These are phyloP conservation scores for Phaffia rhodozyma DNA, from an alignment of 1,284 basidiomycete genomes.

Conservation along the genomic window DNA sequence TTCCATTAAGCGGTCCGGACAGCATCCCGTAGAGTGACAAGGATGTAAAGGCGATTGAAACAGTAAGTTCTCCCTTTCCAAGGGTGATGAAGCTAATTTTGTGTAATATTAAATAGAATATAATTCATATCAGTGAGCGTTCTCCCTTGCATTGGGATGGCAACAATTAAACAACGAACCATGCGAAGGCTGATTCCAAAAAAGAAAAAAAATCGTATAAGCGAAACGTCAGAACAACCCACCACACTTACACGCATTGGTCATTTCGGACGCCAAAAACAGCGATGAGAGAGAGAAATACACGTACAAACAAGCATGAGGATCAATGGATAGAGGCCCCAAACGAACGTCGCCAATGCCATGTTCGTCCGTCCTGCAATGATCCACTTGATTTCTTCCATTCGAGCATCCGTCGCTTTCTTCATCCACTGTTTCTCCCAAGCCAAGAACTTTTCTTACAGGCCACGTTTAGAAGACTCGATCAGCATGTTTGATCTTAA, in stretches of 20 bases:
- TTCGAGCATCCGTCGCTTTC: constrained; percentile 57
- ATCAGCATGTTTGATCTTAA: neutral
- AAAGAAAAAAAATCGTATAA: too few relatives aligned
- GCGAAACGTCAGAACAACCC: too few relatives aligned
- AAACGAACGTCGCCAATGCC: constrained; percentile 62
- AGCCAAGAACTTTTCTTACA: constrained; percentile 55
- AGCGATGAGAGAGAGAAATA: constrained; percentile 27
- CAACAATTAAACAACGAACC: neutral
- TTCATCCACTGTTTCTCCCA: constrained; percentile 85
- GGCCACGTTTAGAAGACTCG: neutral
- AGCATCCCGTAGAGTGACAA: constrained; percentile 61
- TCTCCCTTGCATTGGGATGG: neutral
- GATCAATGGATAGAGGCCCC: constrained; percentile 32
- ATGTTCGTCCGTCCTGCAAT: constrained; percentile 58
- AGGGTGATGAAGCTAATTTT: constrained; percentile 45
- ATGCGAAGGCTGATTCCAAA: neutral
- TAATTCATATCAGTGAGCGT: neutral
- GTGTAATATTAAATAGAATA: too few relatives aligned
- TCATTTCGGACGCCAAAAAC: neutral
- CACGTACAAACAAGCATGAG: constrained; percentile 31
- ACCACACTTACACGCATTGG: too few relatives aligned
- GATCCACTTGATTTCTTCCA: constrained; percentile 71
- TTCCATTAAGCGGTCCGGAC: constrained; percentile 81
- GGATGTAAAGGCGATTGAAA: constrained; percentile 68
- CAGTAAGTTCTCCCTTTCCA: constrained; percentile 53